Percentiles rank a stretch among this genome's conserved stretches.
These are phyloP conservation scores for Kregervanrija pseudodelftensis DNA, from an alignment of 805 yeast genomes.

Conservation along the genomic window DNA sequence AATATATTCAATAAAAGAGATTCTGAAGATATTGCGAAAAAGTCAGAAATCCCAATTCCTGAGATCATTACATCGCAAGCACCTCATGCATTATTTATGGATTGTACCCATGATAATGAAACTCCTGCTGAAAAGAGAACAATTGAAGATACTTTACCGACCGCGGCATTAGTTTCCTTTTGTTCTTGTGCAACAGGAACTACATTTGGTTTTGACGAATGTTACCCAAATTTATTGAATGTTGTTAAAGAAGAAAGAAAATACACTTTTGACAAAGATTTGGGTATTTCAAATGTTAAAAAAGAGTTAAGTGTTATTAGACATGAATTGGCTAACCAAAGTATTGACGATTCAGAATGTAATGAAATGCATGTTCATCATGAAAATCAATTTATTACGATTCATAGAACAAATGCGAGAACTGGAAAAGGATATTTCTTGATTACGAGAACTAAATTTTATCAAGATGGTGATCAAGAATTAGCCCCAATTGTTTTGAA, in stretches of 20 bases:
- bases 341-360: constrained; percentile 44
- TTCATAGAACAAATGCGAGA: constrained; percentile 76
- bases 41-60: constrained; percentile 65
- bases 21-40: constrained; percentile 27
- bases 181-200: constrained; percentile 94
- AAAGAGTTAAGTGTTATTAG: constrained; percentile 51
- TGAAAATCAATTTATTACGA: constrained; percentile 85
- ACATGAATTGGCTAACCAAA: constrained; percentile 45
- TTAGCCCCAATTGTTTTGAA: constrained; percentile 51
- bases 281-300: constrained; percentile 82
- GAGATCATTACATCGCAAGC: constrained; percentile 55
- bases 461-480: constrained; percentile 39
- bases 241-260: constrained; percentile 69
- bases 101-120: constrained; percentile 95
- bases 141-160: constrained; percentile 88
- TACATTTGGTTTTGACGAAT: constrained; percentile 89
- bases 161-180: constrained; percentile 88
- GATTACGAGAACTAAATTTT: constrained; percentile 80
- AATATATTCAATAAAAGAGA: constrained; percentile 22
- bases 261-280: constrained; percentile 57
- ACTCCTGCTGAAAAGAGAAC: constrained; percentile 85
- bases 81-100: constrained; percentile 96
- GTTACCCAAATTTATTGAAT: constrained; percentile 74
- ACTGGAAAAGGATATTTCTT: constrained; percentile 86
- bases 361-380: constrained; percentile 93